Evolutionary conservation across 805 yeast genomes (phyloP).

Genomic region (Diddensiella transvaalensis): DNA sequence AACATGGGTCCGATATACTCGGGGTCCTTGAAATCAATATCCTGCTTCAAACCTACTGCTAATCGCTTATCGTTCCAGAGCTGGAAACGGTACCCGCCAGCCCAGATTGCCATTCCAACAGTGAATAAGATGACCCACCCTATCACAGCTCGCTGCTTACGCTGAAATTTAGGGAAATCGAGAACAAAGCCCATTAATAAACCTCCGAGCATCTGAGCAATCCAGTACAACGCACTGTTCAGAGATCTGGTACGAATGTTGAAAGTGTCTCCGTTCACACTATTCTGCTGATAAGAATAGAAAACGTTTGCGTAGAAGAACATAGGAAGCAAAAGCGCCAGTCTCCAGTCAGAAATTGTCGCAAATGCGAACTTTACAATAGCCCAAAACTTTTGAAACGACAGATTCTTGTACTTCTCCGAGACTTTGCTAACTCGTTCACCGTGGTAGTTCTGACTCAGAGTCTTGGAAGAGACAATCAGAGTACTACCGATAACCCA

Average conservation of each 20-base stretch:
- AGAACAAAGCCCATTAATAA: conserved; percentile 45
- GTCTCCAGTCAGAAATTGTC: conserved; percentile 19
- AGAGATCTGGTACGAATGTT: conserved; percentile 57
- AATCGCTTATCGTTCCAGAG: conserved; percentile 19
- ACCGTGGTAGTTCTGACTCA: conserved; percentile 16
- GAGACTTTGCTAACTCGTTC: conserved; percentile 15
- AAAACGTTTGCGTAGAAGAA: conserved; percentile 62
- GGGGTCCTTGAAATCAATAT: conserved; percentile 45
- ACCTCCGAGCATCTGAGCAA: conserved; percentile 58
- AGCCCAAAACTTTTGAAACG: conserved; percentile 14
- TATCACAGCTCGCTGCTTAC: conserved; percentile 44
- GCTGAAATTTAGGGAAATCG: conserved; percentile 40
- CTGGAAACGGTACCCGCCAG: conserved; percentile 54
- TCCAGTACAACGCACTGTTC: conserved; percentile 59
- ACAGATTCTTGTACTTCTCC: conserved; percentile 9
- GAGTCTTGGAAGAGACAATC: conserved; percentile 11
- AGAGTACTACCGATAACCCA: conserved; percentile 32
- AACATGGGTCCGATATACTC: conserved; percentile 57
- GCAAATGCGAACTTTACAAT: conserved; percentile 12
- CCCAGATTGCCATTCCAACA: conserved; percentile 50
- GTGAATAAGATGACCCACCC: conserved; percentile 44
- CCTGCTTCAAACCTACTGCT: conserved; percentile 14
- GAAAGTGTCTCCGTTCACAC: conserved; percentile 52
- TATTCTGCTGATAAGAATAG: conserved; percentile 61
- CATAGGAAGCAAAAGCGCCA: conserved; percentile 47